Percentiles rank a stretch among this genome's conserved stretches.
These are phyloP conservation scores for Penicillium soppii DNA, from an alignment of 495 filamentous ascomycete species.

Conservation along the genomic window DNA sequence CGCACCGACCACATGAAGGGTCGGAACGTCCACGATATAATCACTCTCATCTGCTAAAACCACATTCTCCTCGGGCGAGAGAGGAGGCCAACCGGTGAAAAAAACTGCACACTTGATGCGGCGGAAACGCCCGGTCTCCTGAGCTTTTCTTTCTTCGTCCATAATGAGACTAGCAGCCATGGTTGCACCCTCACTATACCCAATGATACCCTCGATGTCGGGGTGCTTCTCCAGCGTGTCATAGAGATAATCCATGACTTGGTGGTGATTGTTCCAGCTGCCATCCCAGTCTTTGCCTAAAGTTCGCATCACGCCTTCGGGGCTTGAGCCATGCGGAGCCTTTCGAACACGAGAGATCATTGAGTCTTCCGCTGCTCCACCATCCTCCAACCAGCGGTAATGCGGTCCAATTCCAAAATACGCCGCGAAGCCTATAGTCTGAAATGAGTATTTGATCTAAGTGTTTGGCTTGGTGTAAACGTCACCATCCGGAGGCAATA, in stretches of 20 bases:
- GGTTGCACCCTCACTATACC: constrained; percentile 61
- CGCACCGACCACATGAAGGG: constrained; percentile 56
- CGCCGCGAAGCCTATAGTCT: constrained; percentile 44
- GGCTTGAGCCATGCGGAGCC: constrained; percentile 43
- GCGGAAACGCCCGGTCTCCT: constrained; percentile 35
- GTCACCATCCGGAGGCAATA: constrained; percentile 38
- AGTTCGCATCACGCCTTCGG: constrained; percentile 52
- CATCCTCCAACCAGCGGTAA: constrained; percentile 51
- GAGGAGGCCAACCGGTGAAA: constrained; percentile 54
- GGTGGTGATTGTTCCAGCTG: constrained; percentile 18
- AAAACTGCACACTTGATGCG: constrained; percentile 57
- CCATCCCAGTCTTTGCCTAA: constrained; percentile 21
- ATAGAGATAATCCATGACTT: constrained; percentile 30
- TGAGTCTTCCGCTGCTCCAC: constrained; percentile 42
- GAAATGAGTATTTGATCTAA: not conserved
- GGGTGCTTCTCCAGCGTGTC: constrained; percentile 24
- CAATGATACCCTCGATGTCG: constrained; percentile 49
- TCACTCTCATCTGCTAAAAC: constrained; percentile 50
- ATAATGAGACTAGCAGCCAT: constrained; percentile 53
- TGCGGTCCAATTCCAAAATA: constrained; percentile 54
- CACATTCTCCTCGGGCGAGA: constrained; percentile 43
- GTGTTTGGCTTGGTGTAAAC: not conserved
- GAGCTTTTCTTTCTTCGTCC: constrained; percentile 40
- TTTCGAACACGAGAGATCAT: constrained; percentile 49
- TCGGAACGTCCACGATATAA: constrained; percentile 46